These are phyloP conservation scores for Tillandsia leiboldiana DNA, from an alignment of 176 grass and related monocot genomes.

Conservation along the genomic window DNA sequence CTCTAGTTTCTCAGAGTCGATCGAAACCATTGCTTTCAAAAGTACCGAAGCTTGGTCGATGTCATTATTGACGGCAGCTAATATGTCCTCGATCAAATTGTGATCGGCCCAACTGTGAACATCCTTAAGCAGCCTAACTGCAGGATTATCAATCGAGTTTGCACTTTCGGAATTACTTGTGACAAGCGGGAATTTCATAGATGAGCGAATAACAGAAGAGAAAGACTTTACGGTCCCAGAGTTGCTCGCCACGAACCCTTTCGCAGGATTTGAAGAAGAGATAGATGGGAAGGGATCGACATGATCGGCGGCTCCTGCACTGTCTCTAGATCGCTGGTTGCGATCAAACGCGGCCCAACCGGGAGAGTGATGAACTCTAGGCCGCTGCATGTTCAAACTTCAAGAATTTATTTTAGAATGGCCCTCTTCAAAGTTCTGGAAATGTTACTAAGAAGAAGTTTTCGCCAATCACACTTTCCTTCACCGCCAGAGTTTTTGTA, in stretches of 20 bases:
- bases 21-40: conserved; percentile 54
- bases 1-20: conserved; percentile 23
- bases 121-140: conserved; percentile 52
- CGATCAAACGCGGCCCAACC: conserved; percentile 88
- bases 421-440: conserved; percentile 8
- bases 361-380: conserved; percentile 30
- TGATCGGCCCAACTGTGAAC: conserved; percentile 57
- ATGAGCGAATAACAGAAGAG: conserved; percentile 38
- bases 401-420: background rate
- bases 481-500: background rate
- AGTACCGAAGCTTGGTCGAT: conserved; percentile 46
- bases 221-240: conserved; percentile 41
- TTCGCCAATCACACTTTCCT: background rate
- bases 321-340: conserved; percentile 33
- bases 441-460: conserved; percentile 10
- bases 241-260: conserved; percentile 20
- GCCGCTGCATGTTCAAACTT: conserved; percentile 40
- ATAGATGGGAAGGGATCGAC: conserved; percentile 53
- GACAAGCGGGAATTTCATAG: conserved; percentile 20
- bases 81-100: conserved; percentile 66
- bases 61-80: conserved; percentile 67
- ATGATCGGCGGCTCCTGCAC: conserved; percentile 11
- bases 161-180: background rate
- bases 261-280: conserved; percentile 16
- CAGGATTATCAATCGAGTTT: background rate